Percentiles rank a stretch among this genome's conserved stretches.
Evolutionary conservation across 202 grass and related monocot species (phyloP).

Genomic region (Elaeis oleifera): DNA sequence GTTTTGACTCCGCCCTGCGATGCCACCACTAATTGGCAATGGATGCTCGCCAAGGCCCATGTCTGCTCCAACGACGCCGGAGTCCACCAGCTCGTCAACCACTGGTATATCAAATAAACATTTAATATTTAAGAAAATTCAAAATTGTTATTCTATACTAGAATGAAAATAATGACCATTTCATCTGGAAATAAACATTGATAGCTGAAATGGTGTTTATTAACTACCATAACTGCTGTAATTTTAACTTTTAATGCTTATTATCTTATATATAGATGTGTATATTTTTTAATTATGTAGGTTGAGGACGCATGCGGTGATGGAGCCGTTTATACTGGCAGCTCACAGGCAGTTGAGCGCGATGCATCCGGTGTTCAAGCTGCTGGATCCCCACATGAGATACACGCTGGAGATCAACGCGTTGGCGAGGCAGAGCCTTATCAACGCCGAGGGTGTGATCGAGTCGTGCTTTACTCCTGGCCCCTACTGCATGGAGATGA

Average conservation of each 20-base stretch:
- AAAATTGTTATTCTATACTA: too few relatives aligned
- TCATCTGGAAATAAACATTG: too few relatives aligned
- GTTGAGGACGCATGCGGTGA: constrained; percentile 79
- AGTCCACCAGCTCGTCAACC: constrained; percentile 91
- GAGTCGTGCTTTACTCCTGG: constrained; percentile 94
- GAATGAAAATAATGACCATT: too few relatives aligned
- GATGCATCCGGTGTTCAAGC: constrained; percentile 91
- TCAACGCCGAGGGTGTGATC: constrained; percentile 92
- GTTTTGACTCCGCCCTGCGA: constrained; percentile 75
- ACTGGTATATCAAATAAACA: constrained; percentile 42
- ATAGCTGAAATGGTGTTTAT: too few relatives aligned
- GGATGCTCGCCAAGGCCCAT: constrained; percentile 98
- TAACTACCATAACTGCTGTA: too few relatives aligned
- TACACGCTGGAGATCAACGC: constrained; percentile 99
- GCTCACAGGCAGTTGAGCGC: constrained; percentile 70
- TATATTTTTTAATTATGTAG: constrained; percentile 23
- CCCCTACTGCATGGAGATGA: constrained; percentile 67
- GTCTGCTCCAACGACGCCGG: constrained; percentile 91
- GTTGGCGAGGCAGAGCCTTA: constrained; percentile 83
- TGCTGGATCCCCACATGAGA: constrained; percentile 83
- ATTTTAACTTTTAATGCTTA: too few relatives aligned
- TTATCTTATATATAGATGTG: neutral
- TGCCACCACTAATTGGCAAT: constrained; percentile 87
- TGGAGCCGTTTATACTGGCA: constrained; percentile 97
- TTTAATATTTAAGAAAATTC: too few relatives aligned